Percentiles rank a stretch among this genome's conserved stretches.
Evolutionary conservation across 345 rosid species (phyloP).

Genomic region (Populus tremula): DNA sequence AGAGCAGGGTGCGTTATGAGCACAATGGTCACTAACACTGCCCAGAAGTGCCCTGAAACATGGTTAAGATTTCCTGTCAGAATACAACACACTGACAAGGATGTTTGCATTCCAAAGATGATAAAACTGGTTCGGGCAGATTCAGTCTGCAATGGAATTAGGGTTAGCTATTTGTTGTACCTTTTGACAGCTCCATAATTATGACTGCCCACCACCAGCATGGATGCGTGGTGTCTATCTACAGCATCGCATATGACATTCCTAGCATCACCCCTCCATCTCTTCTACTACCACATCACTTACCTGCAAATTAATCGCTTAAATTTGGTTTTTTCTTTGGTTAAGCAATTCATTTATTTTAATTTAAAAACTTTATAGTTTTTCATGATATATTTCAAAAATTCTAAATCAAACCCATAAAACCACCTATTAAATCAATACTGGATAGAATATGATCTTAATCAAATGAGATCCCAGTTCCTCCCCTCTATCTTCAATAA

Average conservation of each 20-base stretch:
- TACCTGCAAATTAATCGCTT: background rate
- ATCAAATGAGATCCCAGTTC: background rate
- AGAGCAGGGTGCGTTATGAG: conserved; percentile 35
- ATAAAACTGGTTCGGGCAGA: background rate
- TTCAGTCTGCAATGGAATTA: background rate
- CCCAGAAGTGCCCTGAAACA: conserved; percentile 34
- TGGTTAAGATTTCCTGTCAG: no score
- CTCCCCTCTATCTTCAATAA: background rate
- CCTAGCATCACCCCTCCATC: conserved; percentile 48
- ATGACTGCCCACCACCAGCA: conserved; percentile 48
- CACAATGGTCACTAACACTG: conserved; percentile 37
- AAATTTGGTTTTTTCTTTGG: no score
- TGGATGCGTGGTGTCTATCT: conserved; percentile 33
- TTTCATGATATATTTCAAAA: no score
- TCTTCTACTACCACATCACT: conserved; percentile 7
- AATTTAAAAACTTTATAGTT: no score
- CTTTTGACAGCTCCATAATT: conserved; percentile 46
- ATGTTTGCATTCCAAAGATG: background rate
- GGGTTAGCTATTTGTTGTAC: conserved; percentile 1
- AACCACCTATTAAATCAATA: no score
- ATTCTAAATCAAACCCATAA: no score
- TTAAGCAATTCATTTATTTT: no score
- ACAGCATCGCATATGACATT: conserved; percentile 37
- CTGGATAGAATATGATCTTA: no score
- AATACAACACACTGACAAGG: background rate